These are phyloP conservation scores for Lophium mytilinum DNA, from an alignment of 495 filamentous ascomycete genomes.

Conservation along the genomic window DNA sequence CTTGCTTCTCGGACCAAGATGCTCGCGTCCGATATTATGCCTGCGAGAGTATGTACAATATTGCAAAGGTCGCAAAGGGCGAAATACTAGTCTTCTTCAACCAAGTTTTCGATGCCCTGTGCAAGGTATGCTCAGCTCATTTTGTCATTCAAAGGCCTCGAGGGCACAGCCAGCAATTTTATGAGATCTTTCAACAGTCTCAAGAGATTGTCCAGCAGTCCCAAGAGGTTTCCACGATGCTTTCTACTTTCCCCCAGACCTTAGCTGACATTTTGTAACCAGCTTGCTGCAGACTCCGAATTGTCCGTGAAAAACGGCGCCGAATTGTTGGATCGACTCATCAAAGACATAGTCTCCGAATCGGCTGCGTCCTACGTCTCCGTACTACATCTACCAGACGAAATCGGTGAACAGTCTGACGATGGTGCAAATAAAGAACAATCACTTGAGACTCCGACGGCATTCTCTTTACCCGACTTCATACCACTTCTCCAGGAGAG, in stretches of 20 bases:
- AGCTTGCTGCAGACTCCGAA: slow-evolving; percentile 94
- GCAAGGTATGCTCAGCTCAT: slow-evolving; percentile 58
- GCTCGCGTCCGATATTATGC: slow-evolving; percentile 97
- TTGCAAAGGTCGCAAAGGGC: slow-evolving; percentile 97
- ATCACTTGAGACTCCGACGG: slow-evolving; percentile 57
- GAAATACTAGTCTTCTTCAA: slow-evolving; percentile 96
- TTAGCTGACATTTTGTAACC: background rate
- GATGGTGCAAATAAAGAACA: slow-evolving; percentile 41
- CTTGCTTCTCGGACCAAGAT: slow-evolving; percentile 98
- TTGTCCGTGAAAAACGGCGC: slow-evolving; percentile 98
- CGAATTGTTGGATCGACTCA: slow-evolving; percentile 86
- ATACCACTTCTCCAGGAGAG: slow-evolving; percentile 89
- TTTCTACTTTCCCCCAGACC: background rate
- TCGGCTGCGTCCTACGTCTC: slow-evolving; percentile 94
- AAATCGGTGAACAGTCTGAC: slow-evolving; percentile 7
- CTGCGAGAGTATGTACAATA: slow-evolving; percentile 99
- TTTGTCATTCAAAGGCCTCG: too few species aligned
- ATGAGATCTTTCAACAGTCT: too few species aligned
- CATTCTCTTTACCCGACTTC: slow-evolving; percentile 86
- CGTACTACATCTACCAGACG: slow-evolving; percentile 54
- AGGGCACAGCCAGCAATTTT: too few species aligned
- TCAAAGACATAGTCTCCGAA: slow-evolving; percentile 97
- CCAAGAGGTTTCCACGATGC: background rate
- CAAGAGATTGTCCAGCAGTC: too few species aligned
- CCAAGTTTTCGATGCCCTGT: slow-evolving; percentile 92